Evolutionary conservation across 2,329 filamentous ascomycete species (phyloP), one percentile per base, ranked within the genome.

Genomic region (Ophiostoma quercus): DNA sequence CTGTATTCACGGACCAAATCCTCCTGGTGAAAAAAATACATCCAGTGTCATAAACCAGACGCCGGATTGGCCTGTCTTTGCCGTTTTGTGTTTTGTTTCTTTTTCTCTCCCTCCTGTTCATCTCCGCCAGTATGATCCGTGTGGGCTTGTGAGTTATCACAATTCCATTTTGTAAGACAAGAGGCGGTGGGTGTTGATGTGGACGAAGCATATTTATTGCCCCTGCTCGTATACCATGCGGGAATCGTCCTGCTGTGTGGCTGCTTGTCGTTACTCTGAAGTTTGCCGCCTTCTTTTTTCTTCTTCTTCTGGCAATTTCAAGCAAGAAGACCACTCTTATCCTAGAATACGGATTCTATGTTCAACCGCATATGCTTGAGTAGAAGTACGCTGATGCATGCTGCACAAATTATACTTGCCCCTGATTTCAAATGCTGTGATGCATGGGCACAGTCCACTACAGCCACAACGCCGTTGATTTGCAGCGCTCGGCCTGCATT

Each of bases 101-200:
- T 6, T 8, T 7, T 54, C 5, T 54, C 19, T n/a, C 19, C 19
- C 1, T 54, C 19, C 47, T 14, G 54, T 60, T 29, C n/a, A 7
- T 60, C 54, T 60, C 54, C 54, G 54, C 22, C 22, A 29, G 14
- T 62, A 6, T 62, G 25, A 3, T 16, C 25, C 57, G 11, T 57
- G 51, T 57, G 51, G 51, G 51, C 51, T 62, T 62, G 57, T 62
- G 57, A 62, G 57, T 62, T 62, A 62, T 62, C 57, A 62, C 25
- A 62, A 62, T 34, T 32, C 12, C 12, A 14, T 32, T 11, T 7
- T 62, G 57, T 32, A 12, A 32, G 57, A 62, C 57, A 32, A 32
- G 57, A 62, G 25, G 57, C 25, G 22, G 57, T 62, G 57, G 51
- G 57, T 62, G 57, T 62, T 14, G 57, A 62, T 62, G 57, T 62